Percentiles rank a stretch among this genome's conserved stretches.
Evolutionary conservation across 2,329 filamentous ascomycete genomes (phyloP).

Genomic region (Verticillium nonalfalfae): DNA sequence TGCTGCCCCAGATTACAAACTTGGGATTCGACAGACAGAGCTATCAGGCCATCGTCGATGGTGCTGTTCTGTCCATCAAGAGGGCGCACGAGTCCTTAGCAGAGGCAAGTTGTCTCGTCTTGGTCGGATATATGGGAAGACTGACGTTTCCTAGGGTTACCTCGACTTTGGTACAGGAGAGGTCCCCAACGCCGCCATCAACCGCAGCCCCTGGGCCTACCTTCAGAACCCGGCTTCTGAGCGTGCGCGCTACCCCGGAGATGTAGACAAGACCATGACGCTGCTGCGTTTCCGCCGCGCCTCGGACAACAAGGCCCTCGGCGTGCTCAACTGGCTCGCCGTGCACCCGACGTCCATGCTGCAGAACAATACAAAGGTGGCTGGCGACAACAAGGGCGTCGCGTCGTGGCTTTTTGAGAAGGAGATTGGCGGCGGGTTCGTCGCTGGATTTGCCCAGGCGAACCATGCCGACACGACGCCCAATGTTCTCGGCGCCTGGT

Average conservation of each 20-base stretch:
- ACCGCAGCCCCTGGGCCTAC: slow-evolving; percentile 84
- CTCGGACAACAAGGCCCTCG: slow-evolving; percentile 69
- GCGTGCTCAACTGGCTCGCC: slow-evolving; percentile 84
- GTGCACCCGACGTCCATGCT: slow-evolving; percentile 89
- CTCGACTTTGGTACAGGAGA: slow-evolving; percentile 65
- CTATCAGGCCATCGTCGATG: slow-evolving; percentile 83
- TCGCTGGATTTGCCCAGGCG: slow-evolving; percentile 87
- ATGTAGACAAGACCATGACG: slow-evolving; percentile 57
- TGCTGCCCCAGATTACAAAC: slow-evolving; percentile 85
- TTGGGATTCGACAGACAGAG: slow-evolving; percentile 82
- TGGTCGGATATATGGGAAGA: neutral
- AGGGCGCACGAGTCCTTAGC: slow-evolving; percentile 68
- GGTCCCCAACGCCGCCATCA: slow-evolving; percentile 74
- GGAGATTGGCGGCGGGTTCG: slow-evolving; percentile 60
- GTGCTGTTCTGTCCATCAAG: slow-evolving; percentile 73
- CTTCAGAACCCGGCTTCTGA: slow-evolving; percentile 77
- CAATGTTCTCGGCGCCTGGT: slow-evolving; percentile 82
- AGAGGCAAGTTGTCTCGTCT: slow-evolving; percentile 23
- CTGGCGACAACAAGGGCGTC: slow-evolving; percentile 96
- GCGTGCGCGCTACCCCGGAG: slow-evolving; percentile 56
- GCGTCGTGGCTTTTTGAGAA: slow-evolving; percentile 81
- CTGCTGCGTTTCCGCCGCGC: slow-evolving; percentile 71
- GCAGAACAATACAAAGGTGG: slow-evolving; percentile 84
- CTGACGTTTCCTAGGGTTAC: slow-evolving; percentile 41
- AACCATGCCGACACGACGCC: slow-evolving; percentile 89